Evolutionary conservation across 1,284 basidiomycete species (phyloP).

Genomic region (Veloporphyrellus conicus): DNA sequence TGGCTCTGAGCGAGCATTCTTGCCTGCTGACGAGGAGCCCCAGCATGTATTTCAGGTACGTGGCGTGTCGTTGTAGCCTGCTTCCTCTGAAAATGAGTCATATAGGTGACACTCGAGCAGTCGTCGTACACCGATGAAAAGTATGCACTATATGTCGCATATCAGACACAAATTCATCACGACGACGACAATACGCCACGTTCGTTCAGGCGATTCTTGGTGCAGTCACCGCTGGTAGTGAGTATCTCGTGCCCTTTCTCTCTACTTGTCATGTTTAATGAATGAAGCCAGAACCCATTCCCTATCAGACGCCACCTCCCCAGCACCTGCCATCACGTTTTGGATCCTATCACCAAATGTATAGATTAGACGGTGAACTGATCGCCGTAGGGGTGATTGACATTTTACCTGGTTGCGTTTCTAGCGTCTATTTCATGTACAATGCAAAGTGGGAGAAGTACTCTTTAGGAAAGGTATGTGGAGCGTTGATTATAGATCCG

Average conservation of each 20-base stretch:
- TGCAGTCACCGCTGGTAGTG: slow-evolving; percentile 73
- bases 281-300: slow-evolving; percentile 50
- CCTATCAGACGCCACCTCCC: slow-evolving; percentile 49
- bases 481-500: background rate
- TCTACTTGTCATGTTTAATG: background rate
- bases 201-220: slow-evolving; percentile 73
- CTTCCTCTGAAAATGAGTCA: slow-evolving; percentile 1
- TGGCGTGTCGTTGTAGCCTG: background rate
- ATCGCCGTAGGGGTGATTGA: slow-evolving; percentile 90
- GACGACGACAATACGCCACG: slow-evolving; percentile 52
- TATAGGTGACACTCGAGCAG: slow-evolving; percentile 68
- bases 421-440: slow-evolving; percentile 96
- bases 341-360: slow-evolving; percentile 84
- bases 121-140: slow-evolving; percentile 78
- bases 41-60: slow-evolving; percentile 54
- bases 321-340: slow-evolving; percentile 65
- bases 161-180: slow-evolving; percentile 75
- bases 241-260: slow-evolving; percentile 20
- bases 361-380: slow-evolving; percentile 75
- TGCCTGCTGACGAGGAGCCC: slow-evolving; percentile 26
- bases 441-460: slow-evolving; percentile 71
- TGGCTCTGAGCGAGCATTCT: slow-evolving; percentile 24
- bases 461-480: slow-evolving; percentile 72
- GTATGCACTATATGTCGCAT: slow-evolving; percentile 69
- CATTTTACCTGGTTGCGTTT: slow-evolving; percentile 85